These are phyloP conservation scores for Backusella macrospora DNA, from an alignment of 192 early-diverging fungal species.

Conservation along the genomic window DNA sequence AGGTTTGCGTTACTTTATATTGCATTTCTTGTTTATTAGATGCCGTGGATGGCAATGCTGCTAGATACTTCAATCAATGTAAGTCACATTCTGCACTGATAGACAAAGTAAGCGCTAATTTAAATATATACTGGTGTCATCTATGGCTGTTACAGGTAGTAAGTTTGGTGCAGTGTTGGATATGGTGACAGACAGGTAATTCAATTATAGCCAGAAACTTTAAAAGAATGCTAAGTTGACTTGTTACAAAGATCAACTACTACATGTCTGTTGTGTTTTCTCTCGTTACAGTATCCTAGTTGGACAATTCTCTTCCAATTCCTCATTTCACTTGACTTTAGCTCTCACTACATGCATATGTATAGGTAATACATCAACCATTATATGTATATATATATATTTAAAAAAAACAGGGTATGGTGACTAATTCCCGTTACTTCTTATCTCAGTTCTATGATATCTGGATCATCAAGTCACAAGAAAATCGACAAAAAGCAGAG, in stretches of 20 bases:
- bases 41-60: slow-evolving; percentile 93
- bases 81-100: slow-evolving; percentile 26
- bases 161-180: slow-evolving; percentile 97
- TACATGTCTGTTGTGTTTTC: slow-evolving; percentile 85
- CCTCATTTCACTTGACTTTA: slow-evolving; percentile 91
- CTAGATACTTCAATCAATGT: slow-evolving; percentile 93
- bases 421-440: slow-evolving; percentile 2
- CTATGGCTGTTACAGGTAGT: slow-evolving; percentile 53
- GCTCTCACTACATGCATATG: slow-evolving; percentile 99
- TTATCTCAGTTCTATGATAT: slow-evolving; percentile 68
- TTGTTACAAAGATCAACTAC: slow-evolving; percentile 75
- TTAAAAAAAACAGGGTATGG: neutral
- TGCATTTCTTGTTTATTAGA: slow-evolving; percentile 90
- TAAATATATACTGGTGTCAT: neutral
- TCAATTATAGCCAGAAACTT: no score
- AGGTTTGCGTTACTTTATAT: slow-evolving; percentile 77
- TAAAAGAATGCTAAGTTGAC: neutral
- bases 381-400: neutral
- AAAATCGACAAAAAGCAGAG: slow-evolving; percentile 74
- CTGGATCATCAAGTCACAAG: slow-evolving; percentile 91
- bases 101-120: neutral
- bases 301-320: slow-evolving; percentile 86
- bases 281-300: slow-evolving; percentile 66
- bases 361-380: slow-evolving; percentile 63
- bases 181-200: slow-evolving; percentile 96